phyloP scores from a whole-genome alignment of 805 yeast species.

The Vanderwaltozyma tropicalis region DNA sequence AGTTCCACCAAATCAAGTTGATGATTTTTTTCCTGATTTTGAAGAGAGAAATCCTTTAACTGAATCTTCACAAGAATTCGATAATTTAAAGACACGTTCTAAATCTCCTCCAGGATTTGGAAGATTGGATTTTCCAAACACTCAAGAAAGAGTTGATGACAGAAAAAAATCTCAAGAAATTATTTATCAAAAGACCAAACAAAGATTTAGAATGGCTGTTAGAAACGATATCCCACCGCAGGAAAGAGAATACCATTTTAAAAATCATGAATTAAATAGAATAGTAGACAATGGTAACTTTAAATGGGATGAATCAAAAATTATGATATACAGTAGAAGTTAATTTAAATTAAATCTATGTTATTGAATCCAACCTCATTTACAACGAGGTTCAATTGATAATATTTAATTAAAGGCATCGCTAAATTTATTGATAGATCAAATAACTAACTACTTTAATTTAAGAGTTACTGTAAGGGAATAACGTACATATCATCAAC shows the following conservation, averaged over 20 bases:
- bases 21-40: neutral
- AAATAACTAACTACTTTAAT: no score
- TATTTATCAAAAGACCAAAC: slow-evolving; percentile 32
- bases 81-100: slow-evolving; percentile 28
- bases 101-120: slow-evolving; percentile 52
- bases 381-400: no score
- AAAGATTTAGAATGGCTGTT: slow-evolving; percentile 36
- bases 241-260: slow-evolving; percentile 36
- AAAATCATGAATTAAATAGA: slow-evolving; percentile 31
- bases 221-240: slow-evolving; percentile 23
- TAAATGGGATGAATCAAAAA: slow-evolving; percentile 19
- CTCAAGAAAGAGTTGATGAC: slow-evolving; percentile 39
- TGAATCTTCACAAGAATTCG: slow-evolving; percentile 17
- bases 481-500: no score
- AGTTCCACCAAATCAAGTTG: slow-evolving; percentile 5
- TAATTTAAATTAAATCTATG: neutral
- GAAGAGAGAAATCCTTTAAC: neutral
- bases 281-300: slow-evolving; percentile 27
- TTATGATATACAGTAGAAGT: slow-evolving; percentile 2
- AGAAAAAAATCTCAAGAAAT: slow-evolving; percentile 28
- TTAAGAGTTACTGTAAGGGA: no score
- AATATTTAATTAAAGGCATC: no score
- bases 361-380: neutral
- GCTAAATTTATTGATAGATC: no score
- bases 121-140: slow-evolving; percentile 47